Base-by-base conservation (phyloP, 306 rosid species). In the Vicia faba region DNA sequence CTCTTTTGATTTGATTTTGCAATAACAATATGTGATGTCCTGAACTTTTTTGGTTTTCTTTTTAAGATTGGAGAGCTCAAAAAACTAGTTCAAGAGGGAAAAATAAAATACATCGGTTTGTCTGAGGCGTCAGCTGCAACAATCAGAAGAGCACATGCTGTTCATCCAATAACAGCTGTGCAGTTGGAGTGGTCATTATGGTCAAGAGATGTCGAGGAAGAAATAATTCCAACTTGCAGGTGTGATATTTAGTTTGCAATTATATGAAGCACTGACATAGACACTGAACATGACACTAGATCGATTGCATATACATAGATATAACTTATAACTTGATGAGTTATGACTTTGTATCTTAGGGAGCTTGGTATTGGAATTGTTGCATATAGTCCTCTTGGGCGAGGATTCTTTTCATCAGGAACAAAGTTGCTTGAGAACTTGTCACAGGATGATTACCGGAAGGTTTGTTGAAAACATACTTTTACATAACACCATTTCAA, bases 331-430 rank as follows among this genome's bases (percentile, higher is more conserved):
- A n/a, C 13, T 14, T 8, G 1, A 2, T 46, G n/a, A 46, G 33
- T 68, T 45, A 14, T 61, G 45, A 67, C 35, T n/a, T 36, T 0
- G 8, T 15, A 16, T 77, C 1, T 13, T 76, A 83, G 89, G 56
- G 89, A 83, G 38, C 80, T 88, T 2, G 89, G 88, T 45, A 85
- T 83, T 43, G 95, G 91, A 40, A 85, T 88, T 53, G 89, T 88
- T 55, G 83, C 89, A 5, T 85, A 85, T 68, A 84, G 95, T 72
- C 91, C 89, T 73, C 80, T 88, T 8, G 91, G 95, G 15, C 62
- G 82, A 61, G 96, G 96, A 2, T 88, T 88, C 79, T 61, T 88
- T 20, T 78, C 91, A 2, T 60, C 83, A 0, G 91, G 96, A 3
- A 9, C 84, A 11, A 82, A 80, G 64, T 0, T 80, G 2, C 23